A percentile compares a stretch with the other conserved stretches of the same genome.
These are phyloP conservation scores for Elaphomyces granulatus DNA, from an alignment of 495 filamentous ascomycete genomes.

Conservation along the genomic window DNA sequence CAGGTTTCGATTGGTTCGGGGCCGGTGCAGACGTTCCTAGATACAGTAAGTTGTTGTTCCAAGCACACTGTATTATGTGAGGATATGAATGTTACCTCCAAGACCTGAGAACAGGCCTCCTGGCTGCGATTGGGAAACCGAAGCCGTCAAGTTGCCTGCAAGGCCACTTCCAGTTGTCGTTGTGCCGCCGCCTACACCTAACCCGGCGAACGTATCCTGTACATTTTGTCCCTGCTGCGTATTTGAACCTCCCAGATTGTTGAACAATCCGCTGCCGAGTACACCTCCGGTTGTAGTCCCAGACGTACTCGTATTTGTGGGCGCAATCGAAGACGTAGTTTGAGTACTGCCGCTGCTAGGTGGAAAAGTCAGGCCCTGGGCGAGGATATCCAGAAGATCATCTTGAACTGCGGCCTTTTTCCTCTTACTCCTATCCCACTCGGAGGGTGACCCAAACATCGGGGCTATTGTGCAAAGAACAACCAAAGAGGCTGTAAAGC, in stretches of 20 bases:
- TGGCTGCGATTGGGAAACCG: conserved; percentile 9
- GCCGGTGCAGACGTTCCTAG: no score
- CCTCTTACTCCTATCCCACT: no score
- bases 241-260: no score
- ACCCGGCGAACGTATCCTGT: conserved; percentile 38
- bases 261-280: no score
- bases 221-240: conserved; percentile 18
- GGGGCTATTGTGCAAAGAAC: conserved; percentile 34
- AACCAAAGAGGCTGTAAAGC: conserved; percentile 11
- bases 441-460: conserved; percentile 34
- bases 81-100: no score
- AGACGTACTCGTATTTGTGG: conserved; percentile 15
- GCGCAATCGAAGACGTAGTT: conserved; percentile 14
- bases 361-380: no score
- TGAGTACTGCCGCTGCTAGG: conserved; percentile 27
- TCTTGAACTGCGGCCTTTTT: no score
- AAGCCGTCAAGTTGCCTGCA: conserved; percentile 17
- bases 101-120: conserved; percentile 16
- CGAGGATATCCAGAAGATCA: no score
- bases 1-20: conserved; percentile 25
- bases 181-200: conserved; percentile 25
- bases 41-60: no score
- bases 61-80: no score
- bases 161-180: conserved; percentile 22
- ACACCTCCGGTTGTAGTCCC: no score